These are phyloP conservation scores for Wickerhamiella occidentalis DNA, from an alignment of 805 yeast species.

Conservation along the genomic window DNA sequence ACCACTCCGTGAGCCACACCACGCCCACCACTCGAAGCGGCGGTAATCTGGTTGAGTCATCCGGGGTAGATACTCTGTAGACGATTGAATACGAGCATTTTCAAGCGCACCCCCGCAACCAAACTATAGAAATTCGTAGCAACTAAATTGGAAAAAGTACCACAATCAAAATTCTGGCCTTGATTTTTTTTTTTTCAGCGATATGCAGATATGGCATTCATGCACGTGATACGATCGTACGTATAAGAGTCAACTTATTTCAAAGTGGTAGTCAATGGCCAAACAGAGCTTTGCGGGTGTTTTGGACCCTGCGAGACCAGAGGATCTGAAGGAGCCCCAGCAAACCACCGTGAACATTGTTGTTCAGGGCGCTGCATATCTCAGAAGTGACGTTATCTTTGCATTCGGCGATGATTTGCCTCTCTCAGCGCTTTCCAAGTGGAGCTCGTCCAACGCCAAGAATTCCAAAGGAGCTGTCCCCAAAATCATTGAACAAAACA, in stretches of 20 bases:
- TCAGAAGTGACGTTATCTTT: constrained; percentile 29
- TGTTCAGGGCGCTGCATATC: constrained; percentile 28
- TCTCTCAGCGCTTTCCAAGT: constrained; percentile 50
- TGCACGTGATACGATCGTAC: constrained; percentile 2
- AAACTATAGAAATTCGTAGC: too few species aligned
- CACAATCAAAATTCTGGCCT: too few species aligned
- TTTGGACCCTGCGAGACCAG: neutral
- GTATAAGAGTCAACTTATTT: constrained; percentile 1
- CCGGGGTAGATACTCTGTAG: neutral
- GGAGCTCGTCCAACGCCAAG: constrained; percentile 42
- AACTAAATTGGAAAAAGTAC: too few species aligned
- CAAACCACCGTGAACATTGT: constrained; percentile 21
- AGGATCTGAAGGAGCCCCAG: neutral
- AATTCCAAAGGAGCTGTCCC: constrained; percentile 53
- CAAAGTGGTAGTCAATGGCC: constrained; percentile 1
- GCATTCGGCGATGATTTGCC: constrained; percentile 52
- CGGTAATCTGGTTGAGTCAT: neutral
- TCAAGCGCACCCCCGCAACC: too few species aligned
- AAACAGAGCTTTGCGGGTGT: constrained; percentile 7
- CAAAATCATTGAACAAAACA: constrained; percentile 42
- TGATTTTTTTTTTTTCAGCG: neutral
- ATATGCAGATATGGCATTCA: constrained; percentile 9
- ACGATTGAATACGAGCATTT: neutral
- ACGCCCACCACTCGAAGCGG: neutral
- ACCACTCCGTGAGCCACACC: too few species aligned